A percentile compares a stretch with the other conserved stretches of the same genome.
Evolutionary conservation across 495 filamentous ascomycete genomes (phyloP).

Genomic region (Penicillium silybi): DNA sequence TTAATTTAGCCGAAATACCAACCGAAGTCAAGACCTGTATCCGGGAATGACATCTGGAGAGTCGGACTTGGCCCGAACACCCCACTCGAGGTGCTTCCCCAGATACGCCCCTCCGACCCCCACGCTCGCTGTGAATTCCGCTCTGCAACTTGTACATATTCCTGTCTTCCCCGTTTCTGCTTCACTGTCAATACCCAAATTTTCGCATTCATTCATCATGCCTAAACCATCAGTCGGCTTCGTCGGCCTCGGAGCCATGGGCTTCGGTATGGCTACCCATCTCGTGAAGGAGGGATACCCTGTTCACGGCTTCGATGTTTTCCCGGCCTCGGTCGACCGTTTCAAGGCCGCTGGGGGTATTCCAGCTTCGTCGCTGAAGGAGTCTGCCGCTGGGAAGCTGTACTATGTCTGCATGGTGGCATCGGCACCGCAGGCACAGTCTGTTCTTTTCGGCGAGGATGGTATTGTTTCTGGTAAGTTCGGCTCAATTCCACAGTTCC

Average conservation of each 20-base stretch:
- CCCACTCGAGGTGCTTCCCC: conserved; percentile 12
- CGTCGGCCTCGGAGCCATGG: conserved; percentile 86
- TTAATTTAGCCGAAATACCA: not conserved
- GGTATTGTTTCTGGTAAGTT: conserved; percentile 47
- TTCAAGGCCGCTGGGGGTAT: conserved; percentile 65
- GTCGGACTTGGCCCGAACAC: conserved; percentile 19
- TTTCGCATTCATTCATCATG: conserved; percentile 4
- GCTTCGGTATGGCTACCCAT: conserved; percentile 80
- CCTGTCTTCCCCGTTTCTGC: not conserved
- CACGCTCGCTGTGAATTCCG: conserved; percentile 2
- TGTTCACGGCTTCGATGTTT: conserved; percentile 76
- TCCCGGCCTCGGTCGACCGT: conserved; percentile 63
- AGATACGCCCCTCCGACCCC: conserved; percentile 13
- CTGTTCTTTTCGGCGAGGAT: conserved; percentile 60
- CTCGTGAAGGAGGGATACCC: conserved; percentile 64
- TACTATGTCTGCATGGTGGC: conserved; percentile 80
- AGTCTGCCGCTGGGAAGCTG: conserved; percentile 56
- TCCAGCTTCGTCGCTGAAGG: conserved; percentile 56
- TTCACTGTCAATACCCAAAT: not conserved
- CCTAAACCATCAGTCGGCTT: conserved; percentile 61
- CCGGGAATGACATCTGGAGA: not conserved
- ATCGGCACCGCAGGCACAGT: conserved; percentile 63
- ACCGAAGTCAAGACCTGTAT: not conserved
- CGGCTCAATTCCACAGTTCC: not conserved
- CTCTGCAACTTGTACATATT: not conserved